These are phyloP conservation scores for Fusarium hainanense DNA, from an alignment of 2,329 filamentous ascomycete species.

Conservation along the genomic window DNA sequence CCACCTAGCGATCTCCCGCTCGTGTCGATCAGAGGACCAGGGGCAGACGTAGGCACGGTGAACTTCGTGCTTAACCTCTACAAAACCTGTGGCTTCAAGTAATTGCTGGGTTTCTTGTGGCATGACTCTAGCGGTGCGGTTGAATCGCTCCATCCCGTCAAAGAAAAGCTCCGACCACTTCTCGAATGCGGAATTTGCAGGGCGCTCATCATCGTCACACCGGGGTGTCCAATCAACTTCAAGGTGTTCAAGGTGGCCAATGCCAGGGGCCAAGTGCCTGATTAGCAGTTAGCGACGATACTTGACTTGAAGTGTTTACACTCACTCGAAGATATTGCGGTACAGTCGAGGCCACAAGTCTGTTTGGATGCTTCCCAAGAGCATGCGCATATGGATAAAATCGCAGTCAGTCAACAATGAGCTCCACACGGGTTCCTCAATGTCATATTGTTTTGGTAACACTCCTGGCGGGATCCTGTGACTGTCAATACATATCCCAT, in stretches of 20 bases:
- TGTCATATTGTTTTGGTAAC: conserved; percentile 71
- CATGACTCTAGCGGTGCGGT: conserved; percentile 72
- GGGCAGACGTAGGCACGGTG: conserved; percentile 79
- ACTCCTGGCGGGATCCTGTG: conserved; percentile 74
- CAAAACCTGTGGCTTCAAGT: conserved; percentile 79
- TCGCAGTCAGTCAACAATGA: conserved; percentile 69
- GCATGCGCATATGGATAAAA: conserved; percentile 83
- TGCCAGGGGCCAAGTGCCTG: conserved; percentile 80
- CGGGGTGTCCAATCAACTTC: conserved; percentile 87
- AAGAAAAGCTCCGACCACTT: conserved; percentile 78
- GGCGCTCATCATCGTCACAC: conserved; percentile 73
- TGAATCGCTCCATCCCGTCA: conserved; percentile 72
- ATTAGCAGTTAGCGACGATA: conserved; percentile 20
- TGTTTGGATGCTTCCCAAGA: conserved; percentile 79
- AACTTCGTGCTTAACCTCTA: conserved; percentile 77
- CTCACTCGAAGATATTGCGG: conserved; percentile 73
- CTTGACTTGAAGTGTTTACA: conserved; percentile 8
- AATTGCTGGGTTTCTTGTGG: conserved; percentile 62
- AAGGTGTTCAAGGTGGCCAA: conserved; percentile 84
- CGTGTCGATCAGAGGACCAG: conserved; percentile 73
- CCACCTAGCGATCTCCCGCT: conserved; percentile 79
- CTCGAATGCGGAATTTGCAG: conserved; percentile 66
- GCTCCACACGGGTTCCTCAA: conserved; percentile 76
- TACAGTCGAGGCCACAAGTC: conserved; percentile 78
- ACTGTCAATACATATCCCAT: conserved; percentile 27